Evolutionary conservation across 768 basidiomycete genomes (phyloP).

Genomic region (Tulasnella sp.): DNA sequence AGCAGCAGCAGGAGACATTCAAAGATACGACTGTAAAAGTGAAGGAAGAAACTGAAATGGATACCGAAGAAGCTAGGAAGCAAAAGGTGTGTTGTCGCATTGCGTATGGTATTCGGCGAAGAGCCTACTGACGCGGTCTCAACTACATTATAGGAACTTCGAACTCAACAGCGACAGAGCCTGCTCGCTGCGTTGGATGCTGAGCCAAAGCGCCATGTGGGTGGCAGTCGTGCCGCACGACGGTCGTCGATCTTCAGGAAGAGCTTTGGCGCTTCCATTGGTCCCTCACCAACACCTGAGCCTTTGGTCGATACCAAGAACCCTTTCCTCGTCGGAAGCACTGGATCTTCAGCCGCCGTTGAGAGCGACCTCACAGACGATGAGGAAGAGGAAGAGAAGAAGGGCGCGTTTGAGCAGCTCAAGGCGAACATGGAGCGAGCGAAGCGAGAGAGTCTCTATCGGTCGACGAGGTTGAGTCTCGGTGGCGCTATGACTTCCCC

Average conservation of each 20-base stretch:
- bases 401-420: background rate
- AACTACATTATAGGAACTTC: background rate
- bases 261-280: background rate
- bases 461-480: constrained; percentile 7
- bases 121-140: background rate
- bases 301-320: background rate
- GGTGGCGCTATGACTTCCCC: background rate
- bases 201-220: background rate
- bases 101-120: background rate
- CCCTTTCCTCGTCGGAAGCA: background rate
- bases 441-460: background rate
- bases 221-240: background rate
- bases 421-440: constrained; percentile 6
- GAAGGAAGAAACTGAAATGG: background rate
- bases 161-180: constrained; percentile 9
- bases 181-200: constrained; percentile 12
- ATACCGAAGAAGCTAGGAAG: background rate
- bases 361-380: constrained; percentile 4
- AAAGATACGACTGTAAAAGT: background rate
- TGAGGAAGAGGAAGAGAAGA: background rate
- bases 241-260: background rate
- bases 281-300: background rate
- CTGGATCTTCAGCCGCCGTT: background rate
- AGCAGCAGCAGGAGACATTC: no score
- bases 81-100: background rate